A percentile compares a stretch with the other conserved stretches of the same genome.
phyloP scores from a whole-genome alignment of 2,329 filamentous ascomycete species.

The Pestalotiopsis sp. region DNA sequence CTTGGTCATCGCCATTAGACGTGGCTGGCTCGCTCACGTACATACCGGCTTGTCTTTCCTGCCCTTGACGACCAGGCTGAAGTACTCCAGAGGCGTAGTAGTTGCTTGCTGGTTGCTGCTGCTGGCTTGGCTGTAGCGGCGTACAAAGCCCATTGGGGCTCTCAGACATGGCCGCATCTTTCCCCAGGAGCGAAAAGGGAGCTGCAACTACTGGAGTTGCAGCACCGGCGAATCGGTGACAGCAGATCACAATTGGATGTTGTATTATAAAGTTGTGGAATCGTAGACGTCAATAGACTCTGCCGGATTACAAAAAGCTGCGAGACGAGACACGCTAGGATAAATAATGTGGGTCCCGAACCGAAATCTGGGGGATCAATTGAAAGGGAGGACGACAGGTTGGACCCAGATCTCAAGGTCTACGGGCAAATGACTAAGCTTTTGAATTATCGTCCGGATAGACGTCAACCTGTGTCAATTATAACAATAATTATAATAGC shows the following conservation, averaged over 20 bases:
- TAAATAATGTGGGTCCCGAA: not conserved
- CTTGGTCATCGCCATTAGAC: not conserved
- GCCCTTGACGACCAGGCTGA: not conserved
- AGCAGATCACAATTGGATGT: not conserved
- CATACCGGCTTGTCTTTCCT: slow-evolving; percentile 2
- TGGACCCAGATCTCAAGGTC: no score
- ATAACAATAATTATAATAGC: no score
- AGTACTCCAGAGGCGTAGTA: not conserved
- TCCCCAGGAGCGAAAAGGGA: not conserved
- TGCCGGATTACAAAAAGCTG: not conserved
- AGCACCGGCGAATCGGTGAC: not conserved
- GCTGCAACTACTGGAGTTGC: not conserved
- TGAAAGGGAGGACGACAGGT: no score
- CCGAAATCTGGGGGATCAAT: not conserved
- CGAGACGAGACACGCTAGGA: not conserved
- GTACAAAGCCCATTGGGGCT: not conserved
- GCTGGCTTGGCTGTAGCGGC: not conserved
- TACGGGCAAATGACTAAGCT: no score
- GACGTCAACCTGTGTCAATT: no score
- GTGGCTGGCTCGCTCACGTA: not conserved
- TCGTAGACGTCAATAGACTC: not conserved
- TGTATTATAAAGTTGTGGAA: not conserved
- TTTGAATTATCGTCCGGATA: no score
- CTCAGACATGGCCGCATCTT: not conserved
- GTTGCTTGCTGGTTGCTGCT: not conserved